Conservation (phyloP, 2,329 filamentous ascomycete genomes). For the Fusarium sp. region DNA sequence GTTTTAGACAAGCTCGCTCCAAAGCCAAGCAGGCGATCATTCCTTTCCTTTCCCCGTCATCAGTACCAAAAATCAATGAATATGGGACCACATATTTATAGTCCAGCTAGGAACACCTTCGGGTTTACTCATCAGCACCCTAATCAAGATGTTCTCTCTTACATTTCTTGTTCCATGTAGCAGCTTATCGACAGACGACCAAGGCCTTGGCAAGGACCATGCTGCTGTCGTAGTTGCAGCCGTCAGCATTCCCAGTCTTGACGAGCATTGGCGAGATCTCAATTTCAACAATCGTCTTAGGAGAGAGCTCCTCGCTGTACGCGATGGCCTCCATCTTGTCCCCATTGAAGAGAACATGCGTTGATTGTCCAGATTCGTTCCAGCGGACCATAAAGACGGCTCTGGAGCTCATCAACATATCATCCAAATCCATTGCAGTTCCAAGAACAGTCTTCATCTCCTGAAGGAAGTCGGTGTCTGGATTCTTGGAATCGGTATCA, state of each 20-base stretch:
- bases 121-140: no score
- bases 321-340: background rate
- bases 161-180: background rate
- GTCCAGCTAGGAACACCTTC: no score
- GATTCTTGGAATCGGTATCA: accelerated
- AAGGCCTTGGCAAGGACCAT: conserved; percentile 5
- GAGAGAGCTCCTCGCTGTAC: background rate
- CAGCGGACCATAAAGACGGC: background rate
- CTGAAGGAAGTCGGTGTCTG: background rate
- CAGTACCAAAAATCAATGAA: background rate
- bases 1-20: no score
- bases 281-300: background rate
- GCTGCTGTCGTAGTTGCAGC: conserved; percentile 5
- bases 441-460: background rate
- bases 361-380: background rate
- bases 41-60: no score
- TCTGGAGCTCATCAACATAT: conserved; percentile 14
- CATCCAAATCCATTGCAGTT: conserved; percentile 1
- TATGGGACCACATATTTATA: background rate
- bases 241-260: conserved; percentile 12
- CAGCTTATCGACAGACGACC: background rate
- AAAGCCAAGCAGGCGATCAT: background rate
- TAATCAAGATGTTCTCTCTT: no score
- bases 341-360: accelerated
- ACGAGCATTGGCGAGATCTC: conserved; percentile 1